Base-by-base conservation (phyloP, 441 rosid species). In the Gossypium lobatum region DNA sequence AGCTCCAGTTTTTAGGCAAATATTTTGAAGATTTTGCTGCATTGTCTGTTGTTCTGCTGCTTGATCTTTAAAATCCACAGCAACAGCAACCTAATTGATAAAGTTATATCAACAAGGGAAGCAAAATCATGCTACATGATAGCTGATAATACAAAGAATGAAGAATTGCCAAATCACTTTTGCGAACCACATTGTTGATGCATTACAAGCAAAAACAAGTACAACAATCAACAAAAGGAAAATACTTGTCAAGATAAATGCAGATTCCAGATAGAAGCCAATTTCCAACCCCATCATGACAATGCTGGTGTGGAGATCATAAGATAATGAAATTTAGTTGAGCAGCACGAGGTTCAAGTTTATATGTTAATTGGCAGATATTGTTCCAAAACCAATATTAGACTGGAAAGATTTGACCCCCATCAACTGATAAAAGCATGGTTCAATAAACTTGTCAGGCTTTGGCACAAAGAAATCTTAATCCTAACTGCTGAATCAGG, bases 11-110 rank as follows among this genome's bases (percentile, higher is more conserved):
- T 95, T 95, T 55, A 92, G 83, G 84, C 87, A 83, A 72, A 92
- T 89, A 73, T 95, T 95, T 79, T 92, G 97, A 60, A 95, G 89
- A 80, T 92, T 95, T 80, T 88, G 97, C 83, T 92, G 99, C 99
- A 95, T 92, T 37, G 91, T 91, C 77, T 92, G 97, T 81, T 92
- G 99, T 82, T 95, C 99, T 25, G 92, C 94, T 4, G 94, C 90
- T 81, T 92, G 99, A 81, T 95, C 97, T 89, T 90, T 92, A 64
- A 95, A 92, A 84, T 91, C 97, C 50, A 91, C 90, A 0, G 88
- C 89, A 73, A 88, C 90, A 52, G 97, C 93, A 54, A 90, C 97
- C 98, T 95, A 82, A 59, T 73, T 48, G 57, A 62, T 20, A 25
- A 74, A 66, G 57, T 50, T 11, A 34, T 34, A 65, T 83, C 69